These are phyloP conservation scores for Alternaria sp. DNA, from an alignment of 2,329 filamentous ascomycete species.

Conservation along the genomic window DNA sequence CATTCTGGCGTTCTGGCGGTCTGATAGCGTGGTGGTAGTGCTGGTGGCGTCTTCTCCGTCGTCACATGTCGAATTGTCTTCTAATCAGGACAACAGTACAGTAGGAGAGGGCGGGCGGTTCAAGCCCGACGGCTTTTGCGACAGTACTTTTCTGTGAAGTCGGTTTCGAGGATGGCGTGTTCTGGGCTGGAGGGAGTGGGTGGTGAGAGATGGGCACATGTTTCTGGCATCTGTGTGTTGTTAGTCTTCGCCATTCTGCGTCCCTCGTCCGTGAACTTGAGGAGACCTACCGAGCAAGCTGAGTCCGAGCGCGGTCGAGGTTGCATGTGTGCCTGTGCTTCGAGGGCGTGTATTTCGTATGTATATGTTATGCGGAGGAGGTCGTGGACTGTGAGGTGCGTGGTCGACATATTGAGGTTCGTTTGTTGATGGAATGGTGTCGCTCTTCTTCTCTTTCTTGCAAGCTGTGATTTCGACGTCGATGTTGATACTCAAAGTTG, in stretches of 20 bases:
- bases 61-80: background rate
- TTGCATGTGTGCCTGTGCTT: constrained; percentile 17
- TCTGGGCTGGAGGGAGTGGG: constrained; percentile 12
- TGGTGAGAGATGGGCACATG: constrained; percentile 26
- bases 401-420: constrained; percentile 37
- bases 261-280: background rate
- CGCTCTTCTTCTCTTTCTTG: background rate
- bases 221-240: constrained; percentile 29
- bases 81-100: background rate
- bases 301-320: constrained; percentile 24
- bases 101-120: background rate
- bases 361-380: constrained; percentile 44
- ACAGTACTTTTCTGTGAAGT: constrained; percentile 36
- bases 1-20: background rate
- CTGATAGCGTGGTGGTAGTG: background rate
- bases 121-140: constrained; percentile 12
- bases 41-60: background rate
- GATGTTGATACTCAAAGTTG: background rate
- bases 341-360: constrained; percentile 36
- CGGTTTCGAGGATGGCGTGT: constrained; percentile 33
- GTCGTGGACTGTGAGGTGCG: constrained; percentile 39
- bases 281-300: constrained; percentile 31
- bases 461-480: background rate
- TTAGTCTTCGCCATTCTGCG: constrained; percentile 4
- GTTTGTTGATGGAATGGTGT: background rate